These are phyloP conservation scores for Magnolia kwangsiensis DNA, from an alignment of 164 flowering plant species.

Conservation along the genomic window DNA sequence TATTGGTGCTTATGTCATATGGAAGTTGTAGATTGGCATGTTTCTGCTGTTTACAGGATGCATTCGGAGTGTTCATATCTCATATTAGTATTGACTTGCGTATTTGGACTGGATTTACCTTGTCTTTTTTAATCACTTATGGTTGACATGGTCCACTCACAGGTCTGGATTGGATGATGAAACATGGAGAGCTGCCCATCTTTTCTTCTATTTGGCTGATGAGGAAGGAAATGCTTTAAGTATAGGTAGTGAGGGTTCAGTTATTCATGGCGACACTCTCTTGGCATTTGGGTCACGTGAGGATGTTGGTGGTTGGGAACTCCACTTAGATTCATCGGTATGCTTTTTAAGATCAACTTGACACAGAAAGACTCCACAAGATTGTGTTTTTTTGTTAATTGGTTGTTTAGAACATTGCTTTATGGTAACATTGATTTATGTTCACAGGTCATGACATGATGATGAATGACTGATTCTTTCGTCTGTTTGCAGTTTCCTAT, in stretches of 20 bases:
- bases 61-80: neutral
- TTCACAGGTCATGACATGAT: neutral
- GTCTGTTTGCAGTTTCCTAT: neutral
- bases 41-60: neutral
- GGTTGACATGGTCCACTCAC: conserved; percentile 17
- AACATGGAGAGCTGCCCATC: conserved; percentile 46
- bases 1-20: too few species aligned
- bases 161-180: conserved; percentile 44
- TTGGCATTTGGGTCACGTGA: conserved; percentile 64
- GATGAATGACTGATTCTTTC: neutral
- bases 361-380: neutral
- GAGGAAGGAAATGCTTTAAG: conserved; percentile 64
- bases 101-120: neutral
- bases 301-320: conserved; percentile 82
- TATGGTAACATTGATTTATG: neutral
- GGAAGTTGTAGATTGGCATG: neutral
- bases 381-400: neutral
- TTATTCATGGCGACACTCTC: conserved; percentile 40
- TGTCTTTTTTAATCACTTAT: neutral
- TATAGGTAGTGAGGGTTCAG: conserved; percentile 34
- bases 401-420: neutral
- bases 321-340: conserved; percentile 76
- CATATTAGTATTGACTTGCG: neutral
- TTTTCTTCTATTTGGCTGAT: conserved; percentile 93
- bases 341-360: neutral